phyloP scores from a whole-genome alignment of 192 early-diverging fungal species.

The Thoreauomyces humboldtii region DNA sequence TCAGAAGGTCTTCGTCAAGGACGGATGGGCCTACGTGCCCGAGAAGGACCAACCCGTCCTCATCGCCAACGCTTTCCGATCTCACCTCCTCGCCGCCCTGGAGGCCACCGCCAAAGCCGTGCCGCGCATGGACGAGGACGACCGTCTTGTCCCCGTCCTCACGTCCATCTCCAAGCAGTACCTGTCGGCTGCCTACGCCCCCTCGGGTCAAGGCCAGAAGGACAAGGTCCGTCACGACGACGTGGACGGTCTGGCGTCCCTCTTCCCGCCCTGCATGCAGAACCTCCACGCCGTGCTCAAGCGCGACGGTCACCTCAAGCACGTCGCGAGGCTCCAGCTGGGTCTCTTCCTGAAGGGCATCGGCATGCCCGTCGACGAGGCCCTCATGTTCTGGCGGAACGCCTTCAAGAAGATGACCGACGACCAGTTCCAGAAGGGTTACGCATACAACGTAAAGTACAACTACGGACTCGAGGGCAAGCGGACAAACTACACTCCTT shows the following conservation, averaged over 20 bases:
- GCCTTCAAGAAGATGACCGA: conserved; percentile 78
- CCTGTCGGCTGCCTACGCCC: conserved; percentile 63
- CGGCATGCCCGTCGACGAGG: conserved; percentile 84
- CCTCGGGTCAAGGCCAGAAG: background rate
- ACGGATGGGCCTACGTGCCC: conserved; percentile 58
- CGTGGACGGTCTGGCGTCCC: conserved; percentile 62
- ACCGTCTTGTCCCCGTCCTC: conserved; percentile 84
- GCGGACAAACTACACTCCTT: conserved; percentile 58
- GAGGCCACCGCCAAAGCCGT: conserved; percentile 74
- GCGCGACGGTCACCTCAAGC: conserved; percentile 77
- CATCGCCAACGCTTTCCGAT: conserved; percentile 73
- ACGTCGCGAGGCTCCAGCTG: conserved; percentile 86
- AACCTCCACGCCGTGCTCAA: conserved; percentile 71
- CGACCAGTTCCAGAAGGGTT: conserved; percentile 86
- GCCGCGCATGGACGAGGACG: conserved; percentile 88
- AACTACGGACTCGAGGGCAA: conserved; percentile 95
- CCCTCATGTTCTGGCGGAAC: conserved; percentile 86
- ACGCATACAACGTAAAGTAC: conserved; percentile 93
- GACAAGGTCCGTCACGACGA: conserved; percentile 46
- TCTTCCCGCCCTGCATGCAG: conserved; percentile 93
- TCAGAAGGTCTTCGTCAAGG: conserved; percentile 33
- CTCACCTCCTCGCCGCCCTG: conserved; percentile 52
- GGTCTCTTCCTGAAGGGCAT: conserved; percentile 95
- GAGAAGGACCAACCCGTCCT: conserved; percentile 67
- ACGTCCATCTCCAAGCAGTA: conserved; percentile 83